A percentile compares a stretch with the other conserved stretches of the same genome.
These are phyloP conservation scores for Debaryomyces sp. DNA, from an alignment of 1,139 yeast genomes.

Conservation along the genomic window DNA sequence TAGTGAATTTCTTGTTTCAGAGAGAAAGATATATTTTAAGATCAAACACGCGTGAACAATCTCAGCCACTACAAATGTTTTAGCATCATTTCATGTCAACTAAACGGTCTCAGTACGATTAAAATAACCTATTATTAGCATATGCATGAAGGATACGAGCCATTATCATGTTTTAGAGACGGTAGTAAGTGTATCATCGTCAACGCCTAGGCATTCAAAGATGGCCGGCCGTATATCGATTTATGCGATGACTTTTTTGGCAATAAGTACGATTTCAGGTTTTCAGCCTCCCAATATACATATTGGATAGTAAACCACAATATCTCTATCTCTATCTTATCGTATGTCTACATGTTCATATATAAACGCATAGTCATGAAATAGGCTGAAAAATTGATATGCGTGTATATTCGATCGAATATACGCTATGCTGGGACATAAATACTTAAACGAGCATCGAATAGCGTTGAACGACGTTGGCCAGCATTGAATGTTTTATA, in stretches of 20 bases:
- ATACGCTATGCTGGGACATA: background rate
- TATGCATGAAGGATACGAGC: background rate
- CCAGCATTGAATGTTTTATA: background rate
- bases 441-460: background rate
- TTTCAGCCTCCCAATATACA: background rate
- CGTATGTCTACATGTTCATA: background rate
- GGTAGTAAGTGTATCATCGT: background rate
- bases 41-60: constrained; percentile 4
- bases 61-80: constrained; percentile 6
- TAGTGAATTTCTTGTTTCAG: background rate
- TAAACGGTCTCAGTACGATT: background rate
- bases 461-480: background rate
- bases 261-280: background rate
- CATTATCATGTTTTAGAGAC: background rate
- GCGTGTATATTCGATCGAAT: background rate
- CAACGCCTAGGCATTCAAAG: background rate
- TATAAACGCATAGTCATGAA: background rate
- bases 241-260: background rate
- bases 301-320: background rate
- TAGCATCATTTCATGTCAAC: background rate
- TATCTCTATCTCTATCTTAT: background rate
- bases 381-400: background rate
- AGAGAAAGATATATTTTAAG: constrained; percentile 1
- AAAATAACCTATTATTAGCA: constrained; percentile 1
- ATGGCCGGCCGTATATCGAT: background rate